phyloP scores from a whole-genome alignment of 208 protist species.

The Acanthamoeba royreba region DNA sequence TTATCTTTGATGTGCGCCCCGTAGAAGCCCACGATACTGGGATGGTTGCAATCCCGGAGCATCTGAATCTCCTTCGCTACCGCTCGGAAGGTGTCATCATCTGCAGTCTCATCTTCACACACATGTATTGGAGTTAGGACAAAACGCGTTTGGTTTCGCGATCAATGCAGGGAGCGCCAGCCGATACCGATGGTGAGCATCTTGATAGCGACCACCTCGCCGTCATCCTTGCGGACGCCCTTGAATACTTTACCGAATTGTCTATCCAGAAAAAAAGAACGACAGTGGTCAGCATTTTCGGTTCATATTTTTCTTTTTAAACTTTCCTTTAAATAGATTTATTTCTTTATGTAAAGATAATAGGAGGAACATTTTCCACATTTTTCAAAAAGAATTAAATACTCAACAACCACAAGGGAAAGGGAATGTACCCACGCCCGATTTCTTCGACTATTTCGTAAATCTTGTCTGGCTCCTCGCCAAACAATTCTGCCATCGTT shows the following conservation, averaged over 20 bases:
- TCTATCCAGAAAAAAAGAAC: background rate
- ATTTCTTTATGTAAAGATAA: too few species aligned
- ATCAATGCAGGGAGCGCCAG: background rate
- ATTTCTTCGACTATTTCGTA: conserved; percentile 1
- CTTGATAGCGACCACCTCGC: background rate
- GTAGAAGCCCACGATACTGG: background rate
- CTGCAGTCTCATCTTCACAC: background rate
- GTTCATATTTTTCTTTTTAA: too few species aligned
- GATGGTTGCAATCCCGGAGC: conserved; percentile 5
- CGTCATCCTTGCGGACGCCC: background rate
- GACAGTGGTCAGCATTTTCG: background rate
- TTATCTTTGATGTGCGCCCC: conserved; percentile 6
- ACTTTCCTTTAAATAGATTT: too few species aligned
- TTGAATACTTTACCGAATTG: conserved; percentile 32
- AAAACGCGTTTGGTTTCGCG: background rate
- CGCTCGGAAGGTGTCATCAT: background rate
- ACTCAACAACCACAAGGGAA: background rate
- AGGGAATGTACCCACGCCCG: background rate
- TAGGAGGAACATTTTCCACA: too few species aligned
- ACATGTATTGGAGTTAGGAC: background rate
- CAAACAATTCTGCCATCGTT: background rate
- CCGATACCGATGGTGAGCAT: background rate
- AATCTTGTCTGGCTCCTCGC: background rate
- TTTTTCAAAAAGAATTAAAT: background rate
- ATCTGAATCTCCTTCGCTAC: conserved; percentile 24